Conservation (phyloP, 805 yeast genomes). For the Yarrowia divulgata region DNA sequence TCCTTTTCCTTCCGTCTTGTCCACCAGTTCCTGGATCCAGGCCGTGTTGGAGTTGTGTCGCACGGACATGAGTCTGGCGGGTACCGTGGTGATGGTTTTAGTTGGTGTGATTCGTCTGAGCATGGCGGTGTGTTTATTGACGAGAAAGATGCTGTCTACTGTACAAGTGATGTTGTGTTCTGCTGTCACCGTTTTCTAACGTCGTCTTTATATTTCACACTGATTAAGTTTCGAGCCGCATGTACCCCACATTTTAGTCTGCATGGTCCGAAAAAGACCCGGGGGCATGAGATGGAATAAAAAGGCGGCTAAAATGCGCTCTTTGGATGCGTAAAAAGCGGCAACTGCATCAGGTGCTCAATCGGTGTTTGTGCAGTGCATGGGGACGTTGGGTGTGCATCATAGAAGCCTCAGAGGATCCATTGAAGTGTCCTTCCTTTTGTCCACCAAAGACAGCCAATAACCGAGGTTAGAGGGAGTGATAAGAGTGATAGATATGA, state of each 20-base stretch:
- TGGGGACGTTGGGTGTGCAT: no score
- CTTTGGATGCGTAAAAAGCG: not conserved
- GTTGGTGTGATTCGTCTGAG: conserved; percentile 3
- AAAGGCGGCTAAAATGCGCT: conserved; percentile 8
- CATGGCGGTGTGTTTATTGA: not conserved
- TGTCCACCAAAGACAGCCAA: not conserved
- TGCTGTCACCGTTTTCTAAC: no score
- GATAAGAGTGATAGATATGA: no score
- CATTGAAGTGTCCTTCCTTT: no score
- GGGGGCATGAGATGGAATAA: conserved; percentile 1
- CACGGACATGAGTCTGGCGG: not conserved
- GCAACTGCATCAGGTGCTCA: not conserved
- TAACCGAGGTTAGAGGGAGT: not conserved
- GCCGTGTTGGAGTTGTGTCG: conserved; percentile 33
- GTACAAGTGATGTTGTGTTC: not conserved
- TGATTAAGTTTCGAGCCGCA: conserved; percentile 23
- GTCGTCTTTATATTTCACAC: not conserved
- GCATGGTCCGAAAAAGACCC: conserved; percentile 19
- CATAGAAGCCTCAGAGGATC: no score
- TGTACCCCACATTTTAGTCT: conserved; percentile 16
- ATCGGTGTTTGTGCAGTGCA: not conserved
- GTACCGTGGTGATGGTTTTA: not conserved
- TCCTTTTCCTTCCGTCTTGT: conserved; percentile 45
- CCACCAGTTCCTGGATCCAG: conserved; percentile 45
- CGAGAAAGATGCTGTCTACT: not conserved